A percentile compares a stretch with the other conserved stretches of the same genome.
Evolutionary conservation across 2,329 filamentous ascomycete species (phyloP).

Genomic region (Talaromyces atroroseus): DNA sequence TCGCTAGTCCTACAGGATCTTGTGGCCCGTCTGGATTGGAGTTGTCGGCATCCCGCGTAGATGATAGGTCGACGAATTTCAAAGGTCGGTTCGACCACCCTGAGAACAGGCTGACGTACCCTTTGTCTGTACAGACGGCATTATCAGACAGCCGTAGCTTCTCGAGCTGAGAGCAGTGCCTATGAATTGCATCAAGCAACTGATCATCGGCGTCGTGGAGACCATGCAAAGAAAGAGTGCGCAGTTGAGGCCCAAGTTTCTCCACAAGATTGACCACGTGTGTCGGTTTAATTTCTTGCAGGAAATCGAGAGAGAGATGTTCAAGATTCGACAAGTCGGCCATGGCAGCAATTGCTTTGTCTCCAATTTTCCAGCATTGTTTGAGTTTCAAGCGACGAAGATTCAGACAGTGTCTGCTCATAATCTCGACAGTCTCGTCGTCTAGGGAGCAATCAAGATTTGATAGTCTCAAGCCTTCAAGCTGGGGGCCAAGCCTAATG

Average conservation of each 20-base stretch:
- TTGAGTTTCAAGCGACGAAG: conserved; percentile 73
- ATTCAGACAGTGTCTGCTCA: conserved; percentile 61
- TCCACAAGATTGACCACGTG: conserved; percentile 58
- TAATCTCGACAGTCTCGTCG: conserved; percentile 59
- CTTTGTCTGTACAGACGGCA: conserved; percentile 67
- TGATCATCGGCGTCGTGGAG: conserved; percentile 63
- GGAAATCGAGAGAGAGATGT: conserved; percentile 69
- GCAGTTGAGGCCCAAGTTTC: conserved; percentile 60
- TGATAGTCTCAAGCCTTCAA: conserved; percentile 70
- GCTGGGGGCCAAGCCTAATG: conserved; percentile 55
- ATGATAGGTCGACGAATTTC: conserved; percentile 65
- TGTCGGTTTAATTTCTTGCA: conserved; percentile 50
- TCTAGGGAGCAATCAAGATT: conserved; percentile 79
- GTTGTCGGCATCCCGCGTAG: conserved; percentile 72
- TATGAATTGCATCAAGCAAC: conserved; percentile 65
- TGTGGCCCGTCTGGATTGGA: conserved; percentile 59
- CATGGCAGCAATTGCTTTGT: conserved; percentile 61
- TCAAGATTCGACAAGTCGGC: conserved; percentile 58
- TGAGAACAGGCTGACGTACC: conserved; percentile 66
- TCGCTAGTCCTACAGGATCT: conserved; percentile 65
- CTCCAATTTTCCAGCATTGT: conserved; percentile 69
- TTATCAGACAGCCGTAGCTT: conserved; percentile 83
- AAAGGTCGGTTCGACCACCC: conserved; percentile 71
- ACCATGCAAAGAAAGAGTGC: conserved; percentile 69
- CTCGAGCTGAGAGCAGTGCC: conserved; percentile 59